A percentile compares a stretch with the other conserved stretches of the same genome.
Evolutionary conservation across 2,329 filamentous ascomycete genomes (phyloP).

Genomic region (Cordyceps fumosorosea): DNA sequence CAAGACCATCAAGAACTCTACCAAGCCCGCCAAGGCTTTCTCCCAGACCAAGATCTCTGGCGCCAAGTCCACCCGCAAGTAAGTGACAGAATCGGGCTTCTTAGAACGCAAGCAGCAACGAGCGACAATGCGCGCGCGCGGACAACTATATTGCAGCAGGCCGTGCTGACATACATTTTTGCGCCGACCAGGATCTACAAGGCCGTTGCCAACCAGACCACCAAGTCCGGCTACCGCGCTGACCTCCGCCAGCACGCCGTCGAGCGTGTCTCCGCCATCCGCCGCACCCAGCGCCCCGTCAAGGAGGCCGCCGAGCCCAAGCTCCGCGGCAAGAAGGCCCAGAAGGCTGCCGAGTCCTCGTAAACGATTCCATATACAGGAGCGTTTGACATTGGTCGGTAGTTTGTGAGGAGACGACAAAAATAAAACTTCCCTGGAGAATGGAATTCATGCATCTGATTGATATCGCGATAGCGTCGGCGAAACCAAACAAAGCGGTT

Average conservation of each 20-base stretch:
- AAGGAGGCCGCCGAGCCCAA: constrained; percentile 71
- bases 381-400: background rate
- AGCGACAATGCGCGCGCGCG: background rate
- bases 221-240: constrained; percentile 78
- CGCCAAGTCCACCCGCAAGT: constrained; percentile 69
- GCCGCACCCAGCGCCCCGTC: constrained; percentile 67
- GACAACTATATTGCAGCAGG: background rate
- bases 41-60: constrained; percentile 63
- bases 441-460: background rate
- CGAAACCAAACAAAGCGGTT: background rate
- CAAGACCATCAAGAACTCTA: constrained; percentile 70
- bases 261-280: constrained; percentile 80
- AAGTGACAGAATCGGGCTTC: constrained; percentile 18
- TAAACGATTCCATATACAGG: constrained; percentile 6
- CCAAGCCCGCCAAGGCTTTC: constrained; percentile 65
- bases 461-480: background rate
- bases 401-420: background rate
- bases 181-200: constrained; percentile 69
- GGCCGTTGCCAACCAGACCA: constrained; percentile 72
- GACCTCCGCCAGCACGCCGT: constrained; percentile 75
- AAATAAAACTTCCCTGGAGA: background rate
- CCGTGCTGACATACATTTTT: constrained; percentile 18
- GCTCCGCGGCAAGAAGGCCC: constrained; percentile 72
- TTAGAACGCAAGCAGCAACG: background rate
- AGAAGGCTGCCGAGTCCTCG: constrained; percentile 52